Conservation (phyloP, 352 stramenopile species). For the Phytophthora foliorum region DNA sequence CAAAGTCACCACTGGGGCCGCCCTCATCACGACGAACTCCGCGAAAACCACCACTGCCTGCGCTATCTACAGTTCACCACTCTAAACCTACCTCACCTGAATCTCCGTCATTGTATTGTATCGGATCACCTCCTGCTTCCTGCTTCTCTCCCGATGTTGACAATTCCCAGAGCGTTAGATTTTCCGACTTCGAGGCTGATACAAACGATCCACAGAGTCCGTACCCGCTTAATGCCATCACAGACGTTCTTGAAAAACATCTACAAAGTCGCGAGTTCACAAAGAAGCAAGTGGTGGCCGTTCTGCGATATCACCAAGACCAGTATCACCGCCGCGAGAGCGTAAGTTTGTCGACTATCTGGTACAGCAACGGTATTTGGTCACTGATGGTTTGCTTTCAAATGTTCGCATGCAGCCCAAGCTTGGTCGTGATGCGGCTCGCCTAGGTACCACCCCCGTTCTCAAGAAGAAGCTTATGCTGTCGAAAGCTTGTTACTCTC, state of each 20-base stretch:
- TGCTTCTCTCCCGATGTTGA: conserved; percentile 32
- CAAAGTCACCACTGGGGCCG: conserved; percentile 14
- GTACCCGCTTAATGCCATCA: conserved; percentile 49
- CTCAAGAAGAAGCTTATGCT: conserved; percentile 58
- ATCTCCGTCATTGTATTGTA: conserved; percentile 16
- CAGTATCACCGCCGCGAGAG: conserved; percentile 42
- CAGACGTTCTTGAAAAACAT: conserved; percentile 55
- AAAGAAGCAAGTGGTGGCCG: conserved; percentile 55
- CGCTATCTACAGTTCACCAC: conserved; percentile 22
- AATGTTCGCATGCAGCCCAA: conserved; percentile 15
- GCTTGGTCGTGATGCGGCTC: conserved; percentile 12
- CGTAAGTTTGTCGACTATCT: conserved; percentile 7
- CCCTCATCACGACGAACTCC: conserved; percentile 25
- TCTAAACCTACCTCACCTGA: conserved; percentile 25
- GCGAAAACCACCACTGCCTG: conserved; percentile 51
- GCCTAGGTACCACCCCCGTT: conserved; percentile 17
- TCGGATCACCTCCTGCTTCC: conserved; percentile 26
- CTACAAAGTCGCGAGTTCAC: conserved; percentile 60
- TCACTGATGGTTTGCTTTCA: not conserved
- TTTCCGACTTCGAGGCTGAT: conserved; percentile 30
- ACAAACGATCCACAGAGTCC: conserved; percentile 12
- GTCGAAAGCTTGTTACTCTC: conserved; percentile 48
- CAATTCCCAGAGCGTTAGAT: conserved; percentile 28
- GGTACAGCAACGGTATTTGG: not conserved
- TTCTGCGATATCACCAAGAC: conserved; percentile 46